These are phyloP conservation scores for Mrakia frigida DNA, from an alignment of 768 basidiomycete species.

Conservation along the genomic window DNA sequence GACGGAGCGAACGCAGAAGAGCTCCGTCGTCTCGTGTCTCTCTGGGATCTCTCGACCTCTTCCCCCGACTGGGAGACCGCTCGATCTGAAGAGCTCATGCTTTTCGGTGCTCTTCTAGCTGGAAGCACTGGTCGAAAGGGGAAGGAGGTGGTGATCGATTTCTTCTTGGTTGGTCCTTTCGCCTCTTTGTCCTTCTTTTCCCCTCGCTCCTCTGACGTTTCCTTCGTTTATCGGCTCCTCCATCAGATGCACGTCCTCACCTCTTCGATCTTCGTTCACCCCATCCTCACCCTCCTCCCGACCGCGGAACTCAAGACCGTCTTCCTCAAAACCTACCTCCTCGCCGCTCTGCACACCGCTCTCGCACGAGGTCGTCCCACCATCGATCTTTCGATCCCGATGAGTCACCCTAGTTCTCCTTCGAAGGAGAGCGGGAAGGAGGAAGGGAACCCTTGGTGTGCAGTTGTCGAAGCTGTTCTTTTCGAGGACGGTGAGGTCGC, in stretches of 20 bases:
- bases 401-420: not conserved
- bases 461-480: not conserved
- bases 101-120: constrained; percentile 15
- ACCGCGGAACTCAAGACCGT: not conserved
- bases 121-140: constrained; percentile 20
- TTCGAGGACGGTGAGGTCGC: not conserved
- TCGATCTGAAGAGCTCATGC: constrained; percentile 7
- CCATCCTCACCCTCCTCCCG: constrained; percentile 10
- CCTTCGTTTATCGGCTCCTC: too few relatives aligned
- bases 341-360: constrained; percentile 1
- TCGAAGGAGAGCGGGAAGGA: not conserved
- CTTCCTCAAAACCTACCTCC: constrained; percentile 24
- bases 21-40: not conserved
- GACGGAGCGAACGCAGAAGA: not conserved
- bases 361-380: constrained; percentile 20
- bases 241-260: constrained; percentile 30
- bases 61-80: not conserved
- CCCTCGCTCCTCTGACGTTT: not conserved
- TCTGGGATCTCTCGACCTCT: not conserved
- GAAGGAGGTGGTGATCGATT: constrained; percentile 24
- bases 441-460: constrained; percentile 8
- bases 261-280: constrained; percentile 23
- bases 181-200: not conserved
- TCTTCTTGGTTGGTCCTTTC: constrained; percentile 24
- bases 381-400: constrained; percentile 11